A percentile compares a stretch with the other conserved stretches of the same genome.
Conservation (phyloP, 148 eudicot species). For the Mesembryanthemum crystallinum region DNA sequence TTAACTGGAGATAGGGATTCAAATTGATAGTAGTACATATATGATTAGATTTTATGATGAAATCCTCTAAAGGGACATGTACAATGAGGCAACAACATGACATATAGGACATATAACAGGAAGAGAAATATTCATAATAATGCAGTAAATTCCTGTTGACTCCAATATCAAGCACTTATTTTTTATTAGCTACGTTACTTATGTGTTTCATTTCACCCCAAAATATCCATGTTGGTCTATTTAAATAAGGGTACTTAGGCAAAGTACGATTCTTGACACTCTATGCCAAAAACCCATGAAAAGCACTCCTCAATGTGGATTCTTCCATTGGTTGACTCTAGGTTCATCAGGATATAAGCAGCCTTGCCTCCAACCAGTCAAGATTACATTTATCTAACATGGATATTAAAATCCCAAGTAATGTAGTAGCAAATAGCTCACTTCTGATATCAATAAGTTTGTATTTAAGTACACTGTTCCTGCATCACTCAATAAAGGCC, state of each 20-base stretch:
- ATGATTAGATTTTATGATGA: not conserved
- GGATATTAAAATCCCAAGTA: not conserved
- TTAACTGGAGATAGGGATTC: not conserved
- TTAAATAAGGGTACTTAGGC: not conserved
- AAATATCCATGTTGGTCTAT: not conserved
- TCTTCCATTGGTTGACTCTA: not conserved
- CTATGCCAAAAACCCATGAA: not conserved
- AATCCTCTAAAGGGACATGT: not conserved
- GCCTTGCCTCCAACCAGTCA: not conserved
- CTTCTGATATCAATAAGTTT: not conserved
- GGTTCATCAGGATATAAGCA: not conserved
- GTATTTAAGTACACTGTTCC: too few species aligned
- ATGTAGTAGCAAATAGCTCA: not conserved
- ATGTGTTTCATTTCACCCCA: not conserved
- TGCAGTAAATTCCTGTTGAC: not conserved
- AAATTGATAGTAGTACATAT: not conserved
- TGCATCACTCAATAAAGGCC: not conserved
- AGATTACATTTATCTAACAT: conserved; percentile 1
- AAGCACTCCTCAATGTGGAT: not conserved
- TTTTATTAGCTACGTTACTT: not conserved
- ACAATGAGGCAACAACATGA: conserved; percentile 2
- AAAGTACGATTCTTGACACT: not conserved
- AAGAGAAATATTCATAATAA: not conserved
- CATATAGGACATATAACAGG: not conserved
- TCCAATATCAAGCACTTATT: not conserved